A percentile compares a stretch with the other conserved stretches of the same genome.
phyloP scores from a whole-genome alignment of 2,329 filamentous ascomycete species.

The Nigrospora oryzae region DNA sequence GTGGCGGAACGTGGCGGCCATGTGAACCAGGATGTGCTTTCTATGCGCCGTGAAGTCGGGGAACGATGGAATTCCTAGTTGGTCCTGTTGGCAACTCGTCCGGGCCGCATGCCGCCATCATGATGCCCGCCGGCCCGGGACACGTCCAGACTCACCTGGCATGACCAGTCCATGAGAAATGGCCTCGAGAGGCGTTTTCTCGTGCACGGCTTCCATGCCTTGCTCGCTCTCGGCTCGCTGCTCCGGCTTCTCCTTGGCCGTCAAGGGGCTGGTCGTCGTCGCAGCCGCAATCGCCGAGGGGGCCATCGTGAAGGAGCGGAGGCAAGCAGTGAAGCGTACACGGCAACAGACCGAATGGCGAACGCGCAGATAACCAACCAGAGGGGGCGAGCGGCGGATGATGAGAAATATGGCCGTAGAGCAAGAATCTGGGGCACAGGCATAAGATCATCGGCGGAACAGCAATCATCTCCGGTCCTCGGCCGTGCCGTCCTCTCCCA shows the following conservation, averaged over 20 bases:
- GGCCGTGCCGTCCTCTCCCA: too few species aligned
- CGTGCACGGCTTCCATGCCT: slow-evolving; percentile 7
- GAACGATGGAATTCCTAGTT: slow-evolving; percentile 33
- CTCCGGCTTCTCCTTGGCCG: background rate
- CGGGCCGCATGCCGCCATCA: background rate
- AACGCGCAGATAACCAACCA: too few species aligned
- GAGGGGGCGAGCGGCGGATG: too few species aligned
- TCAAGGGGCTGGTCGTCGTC: background rate
- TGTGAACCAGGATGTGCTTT: slow-evolving; percentile 56
- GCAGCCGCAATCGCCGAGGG: background rate
- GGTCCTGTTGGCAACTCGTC: too few species aligned
- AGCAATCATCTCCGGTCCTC: too few species aligned
- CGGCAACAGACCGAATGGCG: too few species aligned
- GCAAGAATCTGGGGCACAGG: too few species aligned
- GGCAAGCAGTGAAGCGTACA: too few species aligned
- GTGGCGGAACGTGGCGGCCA: slow-evolving; percentile 60
- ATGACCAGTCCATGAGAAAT: slow-evolving; percentile 25
- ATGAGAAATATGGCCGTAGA: too few species aligned
- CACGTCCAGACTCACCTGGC: slow-evolving; percentile 11
- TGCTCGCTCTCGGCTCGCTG: background rate
- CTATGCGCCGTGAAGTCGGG: slow-evolving; percentile 36
- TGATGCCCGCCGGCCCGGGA: background rate
- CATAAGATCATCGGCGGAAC: too few species aligned
- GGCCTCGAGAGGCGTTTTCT: slow-evolving; percentile 24
- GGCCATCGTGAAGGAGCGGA: background rate